Evolutionary conservation across 2,329 filamentous ascomycete species (phyloP), one percentile per base, ranked within the genome.

Genomic region (Xylariaceae sp.): DNA sequence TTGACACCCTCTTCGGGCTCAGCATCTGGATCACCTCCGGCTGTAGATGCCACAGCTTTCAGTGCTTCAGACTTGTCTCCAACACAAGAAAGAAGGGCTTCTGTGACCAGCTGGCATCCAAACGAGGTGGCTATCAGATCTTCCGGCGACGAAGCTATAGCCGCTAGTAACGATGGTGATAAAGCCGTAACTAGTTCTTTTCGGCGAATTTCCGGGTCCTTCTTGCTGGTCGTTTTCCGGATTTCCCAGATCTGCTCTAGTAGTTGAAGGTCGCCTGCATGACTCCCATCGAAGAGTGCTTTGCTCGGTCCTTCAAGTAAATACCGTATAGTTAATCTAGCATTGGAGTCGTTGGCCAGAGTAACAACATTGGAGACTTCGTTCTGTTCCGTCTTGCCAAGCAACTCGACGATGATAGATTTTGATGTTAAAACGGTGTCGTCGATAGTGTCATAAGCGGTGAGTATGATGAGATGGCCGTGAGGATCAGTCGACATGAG

Each of bases 391-490:
- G 87, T 85, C 68, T 91, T 90, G 61, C 88, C 90, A 16, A 97
- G 77, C 11, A 99, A 80, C 74, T 98, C 94, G 0, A 91, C 82
- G 74, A 96, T 92, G 63, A 99, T 90, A 28, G 90, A 82, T 77
- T 96, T 98, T 47, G 87, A 82, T 3, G 87, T 91, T 69, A 96
- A 81, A 63, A 96, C 93, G 8, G 95, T 99, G 73, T 99, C 95
- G 67, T 99, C 95, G 45, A 96, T 87, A 45, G 96, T 88, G 68
- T 98, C 95, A 71, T 93, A 92, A 1, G 92, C 91, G 1, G 92
- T 83, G 53, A 98, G 82, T 29, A 99, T 85, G 51, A 98, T 84
- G 61, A 88, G 81, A 70, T 96, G 92, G 1, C 87, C 95, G 68
- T 93, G 76, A 6, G 81, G 74, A 70, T 99, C 94, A 44, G 85